A percentile compares a stretch with the other conserved stretches of the same genome.
Conservation (phyloP, 2,329 filamentous ascomycete species). For the Aureobasidium lini region DNA sequence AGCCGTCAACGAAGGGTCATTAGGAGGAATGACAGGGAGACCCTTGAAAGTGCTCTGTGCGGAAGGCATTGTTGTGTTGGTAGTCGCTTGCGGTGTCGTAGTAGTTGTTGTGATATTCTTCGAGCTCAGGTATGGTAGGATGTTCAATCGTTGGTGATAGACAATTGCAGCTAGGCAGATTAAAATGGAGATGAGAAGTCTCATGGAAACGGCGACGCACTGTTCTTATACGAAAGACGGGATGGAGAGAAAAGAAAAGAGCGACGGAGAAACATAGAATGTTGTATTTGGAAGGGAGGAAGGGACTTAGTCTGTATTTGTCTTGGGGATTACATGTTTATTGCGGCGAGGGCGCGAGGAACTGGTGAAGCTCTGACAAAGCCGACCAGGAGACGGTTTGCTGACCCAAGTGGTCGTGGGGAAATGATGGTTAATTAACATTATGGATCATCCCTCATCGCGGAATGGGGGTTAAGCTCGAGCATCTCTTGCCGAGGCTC, state of each 20-base stretch:
- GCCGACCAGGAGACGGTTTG: neutral
- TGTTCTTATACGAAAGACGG: slow-evolving; percentile 20
- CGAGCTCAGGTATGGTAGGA: slow-evolving; percentile 4
- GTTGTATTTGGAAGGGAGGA: neutral
- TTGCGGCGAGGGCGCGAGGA: neutral
- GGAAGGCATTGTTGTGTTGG: slow-evolving; percentile 24
- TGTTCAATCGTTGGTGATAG: slow-evolving; percentile 28
- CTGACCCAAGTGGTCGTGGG: neutral
- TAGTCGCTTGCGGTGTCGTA: slow-evolving; percentile 13
- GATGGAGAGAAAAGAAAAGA: neutral
- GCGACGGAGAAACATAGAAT: neutral
- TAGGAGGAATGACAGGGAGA: slow-evolving; percentile 42
- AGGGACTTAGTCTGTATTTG: slow-evolving; percentile 11
- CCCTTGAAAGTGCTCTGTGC: slow-evolving; percentile 33
- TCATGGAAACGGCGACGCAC: slow-evolving; percentile 28
- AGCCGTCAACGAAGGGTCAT: slow-evolving; percentile 35
- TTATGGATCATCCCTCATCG: neutral
- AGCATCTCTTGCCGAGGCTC: neutral
- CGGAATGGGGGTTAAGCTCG: neutral
- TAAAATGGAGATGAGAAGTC: slow-evolving; percentile 33
- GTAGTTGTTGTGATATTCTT: neutral
- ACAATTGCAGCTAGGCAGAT: slow-evolving; percentile 35
- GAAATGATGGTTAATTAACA: neutral
- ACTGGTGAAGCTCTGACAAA: slow-evolving; percentile 1
- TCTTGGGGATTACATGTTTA: neutral